These are phyloP conservation scores for Bigelowiella natans DNA, from an alignment of 78 protist species.

Conservation along the genomic window DNA sequence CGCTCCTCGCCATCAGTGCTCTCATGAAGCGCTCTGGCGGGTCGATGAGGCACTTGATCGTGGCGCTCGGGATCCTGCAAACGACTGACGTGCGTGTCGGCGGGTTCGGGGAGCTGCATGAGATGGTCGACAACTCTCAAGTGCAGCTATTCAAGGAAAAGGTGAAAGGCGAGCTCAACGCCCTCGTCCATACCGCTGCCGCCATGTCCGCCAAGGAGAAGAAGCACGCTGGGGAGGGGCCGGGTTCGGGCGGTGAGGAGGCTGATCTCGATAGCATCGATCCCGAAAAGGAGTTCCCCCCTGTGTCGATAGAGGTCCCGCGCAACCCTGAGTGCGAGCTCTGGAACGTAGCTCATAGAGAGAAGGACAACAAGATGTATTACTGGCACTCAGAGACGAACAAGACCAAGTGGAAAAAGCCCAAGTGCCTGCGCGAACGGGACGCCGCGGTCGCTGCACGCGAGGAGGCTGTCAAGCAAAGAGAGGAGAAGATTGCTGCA, in stretches of 20 bases:
- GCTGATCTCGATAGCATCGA: too few species aligned
- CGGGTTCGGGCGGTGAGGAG: too few species aligned
- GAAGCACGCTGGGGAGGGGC: background rate
- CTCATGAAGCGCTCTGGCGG: background rate
- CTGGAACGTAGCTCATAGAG: background rate
- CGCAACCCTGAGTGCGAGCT: background rate
- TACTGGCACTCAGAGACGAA: background rate
- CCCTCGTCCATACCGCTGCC: background rate
- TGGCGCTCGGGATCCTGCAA: background rate
- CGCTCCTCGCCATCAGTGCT: background rate
- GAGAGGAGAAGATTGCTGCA: too few species aligned
- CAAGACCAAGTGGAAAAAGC: background rate
- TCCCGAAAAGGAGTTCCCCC: too few species aligned
- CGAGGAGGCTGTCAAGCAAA: too few species aligned
- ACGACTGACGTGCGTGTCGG: background rate
- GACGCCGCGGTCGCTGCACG: background rate
- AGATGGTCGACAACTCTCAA: background rate
- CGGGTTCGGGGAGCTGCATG: background rate
- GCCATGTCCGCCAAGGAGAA: background rate
- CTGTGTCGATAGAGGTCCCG: too few species aligned
- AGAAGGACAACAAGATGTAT: background rate
- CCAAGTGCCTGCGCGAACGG: background rate
- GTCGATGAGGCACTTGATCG: background rate
- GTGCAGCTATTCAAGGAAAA: background rate
- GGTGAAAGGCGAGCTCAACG: background rate